phyloP scores from a whole-genome alignment of 176 grass and related monocot species.

The Chrysopogon serrulatus region DNA sequence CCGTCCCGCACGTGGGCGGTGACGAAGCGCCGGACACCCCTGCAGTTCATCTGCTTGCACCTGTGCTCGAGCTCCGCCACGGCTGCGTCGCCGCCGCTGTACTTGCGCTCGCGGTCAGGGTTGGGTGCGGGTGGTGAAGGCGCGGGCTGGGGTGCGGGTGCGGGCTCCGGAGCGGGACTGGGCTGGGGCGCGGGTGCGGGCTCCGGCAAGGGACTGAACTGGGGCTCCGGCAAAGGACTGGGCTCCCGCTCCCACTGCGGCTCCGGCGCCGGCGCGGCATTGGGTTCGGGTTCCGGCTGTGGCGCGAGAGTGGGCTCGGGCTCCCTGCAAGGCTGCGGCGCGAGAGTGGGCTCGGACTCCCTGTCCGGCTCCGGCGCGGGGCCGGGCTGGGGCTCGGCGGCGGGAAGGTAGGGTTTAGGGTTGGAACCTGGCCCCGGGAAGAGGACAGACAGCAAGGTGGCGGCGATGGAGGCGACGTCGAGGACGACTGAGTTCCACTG shows the following conservation, averaged over 20 bases:
- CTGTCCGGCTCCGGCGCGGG: not conserved
- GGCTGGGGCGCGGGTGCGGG: not conserved
- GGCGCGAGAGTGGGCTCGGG: not conserved
- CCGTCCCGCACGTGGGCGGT: not conserved
- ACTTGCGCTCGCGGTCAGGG: not conserved
- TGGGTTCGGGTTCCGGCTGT: not conserved
- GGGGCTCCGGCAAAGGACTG: not conserved
- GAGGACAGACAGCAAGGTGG: constrained; percentile 15
- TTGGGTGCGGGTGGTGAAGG: not conserved
- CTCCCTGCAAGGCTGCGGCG: not conserved
- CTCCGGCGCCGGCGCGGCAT: not conserved
- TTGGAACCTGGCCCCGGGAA: not conserved
- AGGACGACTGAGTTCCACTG: constrained; percentile 42
- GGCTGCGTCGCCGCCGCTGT: not conserved
- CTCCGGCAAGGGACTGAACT: not conserved
- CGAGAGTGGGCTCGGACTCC: too few relatives aligned
- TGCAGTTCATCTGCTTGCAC: constrained; percentile 28
- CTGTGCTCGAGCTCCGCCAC: constrained; percentile 7
- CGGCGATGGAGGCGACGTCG: constrained; percentile 36
- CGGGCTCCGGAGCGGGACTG: not conserved
- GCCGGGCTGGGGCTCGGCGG: not conserved
- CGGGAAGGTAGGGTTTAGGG: not conserved
- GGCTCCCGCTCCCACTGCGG: not conserved
- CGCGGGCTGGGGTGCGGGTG: not conserved
- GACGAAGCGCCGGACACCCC: not conserved